Conservation (phyloP, 176 grass and related monocot species). For the Lolium multiflorum region DNA sequence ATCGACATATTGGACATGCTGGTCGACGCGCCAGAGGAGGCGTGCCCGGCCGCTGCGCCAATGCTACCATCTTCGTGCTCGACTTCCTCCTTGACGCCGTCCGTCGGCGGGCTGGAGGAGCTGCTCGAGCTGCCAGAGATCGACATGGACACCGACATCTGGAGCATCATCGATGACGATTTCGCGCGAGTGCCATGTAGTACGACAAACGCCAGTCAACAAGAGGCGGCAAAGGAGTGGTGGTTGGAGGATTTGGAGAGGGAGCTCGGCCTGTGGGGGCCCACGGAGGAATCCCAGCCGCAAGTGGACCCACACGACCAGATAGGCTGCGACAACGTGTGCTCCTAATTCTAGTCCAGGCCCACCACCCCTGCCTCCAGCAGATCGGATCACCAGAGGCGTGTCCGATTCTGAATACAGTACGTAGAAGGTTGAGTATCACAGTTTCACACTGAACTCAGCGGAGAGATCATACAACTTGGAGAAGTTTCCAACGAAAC, state of each 20-base stretch:
- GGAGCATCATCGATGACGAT: slow-evolving; percentile 65
- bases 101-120: neutral
- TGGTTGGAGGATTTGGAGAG: slow-evolving; percentile 79
- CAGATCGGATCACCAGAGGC: neutral
- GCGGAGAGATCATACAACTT: too few species aligned
- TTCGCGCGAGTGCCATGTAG: slow-evolving; percentile 24
- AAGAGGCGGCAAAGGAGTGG: slow-evolving; percentile 40
- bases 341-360: too few species aligned
- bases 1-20: slow-evolving; percentile 53
- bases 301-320: slow-evolving; percentile 17
- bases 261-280: slow-evolving; percentile 68
- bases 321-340: neutral
- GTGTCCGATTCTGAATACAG: neutral
- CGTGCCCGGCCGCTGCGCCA: slow-evolving; percentile 14
- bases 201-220: neutral
- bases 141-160: slow-evolving; percentile 60
- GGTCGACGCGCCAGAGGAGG: slow-evolving; percentile 7
- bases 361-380: slow-evolving; percentile 20
- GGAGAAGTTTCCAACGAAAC: slow-evolving; percentile 26
- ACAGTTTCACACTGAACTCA: neutral
- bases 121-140: slow-evolving; percentile 65
- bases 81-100: slow-evolving; percentile 53
- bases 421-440: neutral
- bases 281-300: slow-evolving; percentile 35
- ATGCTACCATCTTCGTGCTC: slow-evolving; percentile 58